Evolutionary conservation across 78 protist genomes (phyloP).

Genomic region (Creolimax fragrantissima): DNA sequence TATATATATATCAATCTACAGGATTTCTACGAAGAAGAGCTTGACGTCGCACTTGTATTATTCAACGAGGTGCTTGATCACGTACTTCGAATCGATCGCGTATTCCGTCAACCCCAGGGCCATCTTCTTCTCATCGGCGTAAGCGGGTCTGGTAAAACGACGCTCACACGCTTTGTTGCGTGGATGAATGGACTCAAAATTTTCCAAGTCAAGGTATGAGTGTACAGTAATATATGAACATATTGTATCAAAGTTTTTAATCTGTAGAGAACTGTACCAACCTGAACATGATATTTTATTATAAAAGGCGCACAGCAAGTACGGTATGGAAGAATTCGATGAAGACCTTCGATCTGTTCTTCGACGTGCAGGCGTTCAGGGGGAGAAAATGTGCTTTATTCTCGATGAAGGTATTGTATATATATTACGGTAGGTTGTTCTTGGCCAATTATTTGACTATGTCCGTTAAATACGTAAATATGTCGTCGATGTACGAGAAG

Average conservation of each 20-base stretch:
- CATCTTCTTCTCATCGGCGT: conserved; percentile 88
- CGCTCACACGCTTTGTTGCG: conserved; percentile 78
- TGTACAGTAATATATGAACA: too few relatives aligned
- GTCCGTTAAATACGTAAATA: too few relatives aligned
- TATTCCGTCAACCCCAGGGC: conserved; percentile 73
- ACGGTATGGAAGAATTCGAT: conserved; percentile 82
- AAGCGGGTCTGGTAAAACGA: conserved; percentile 85
- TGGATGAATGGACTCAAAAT: conserved; percentile 51
- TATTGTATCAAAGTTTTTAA: too few relatives aligned
- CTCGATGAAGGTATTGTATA: conserved; percentile 92
- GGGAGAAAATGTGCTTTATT: conserved; percentile 88
- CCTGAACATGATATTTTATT: neutral
- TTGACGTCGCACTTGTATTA: conserved; percentile 80
- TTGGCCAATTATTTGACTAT: too few relatives aligned
- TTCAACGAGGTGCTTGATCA: conserved; percentile 74
- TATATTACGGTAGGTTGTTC: too few relatives aligned
- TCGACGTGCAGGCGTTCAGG: conserved; percentile 83
- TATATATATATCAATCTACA: too few relatives aligned
- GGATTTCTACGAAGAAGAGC: conserved; percentile 89
- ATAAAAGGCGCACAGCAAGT: conserved; percentile 38
- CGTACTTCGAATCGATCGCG: conserved; percentile 63
- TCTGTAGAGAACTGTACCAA: too few relatives aligned
- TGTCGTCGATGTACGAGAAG: too few relatives aligned
- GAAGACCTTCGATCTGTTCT: conserved; percentile 84
- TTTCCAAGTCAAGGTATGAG: conserved; percentile 45